Conservation (phyloP, 306 rosid species). For the Casuarina cunninghamiana region DNA sequence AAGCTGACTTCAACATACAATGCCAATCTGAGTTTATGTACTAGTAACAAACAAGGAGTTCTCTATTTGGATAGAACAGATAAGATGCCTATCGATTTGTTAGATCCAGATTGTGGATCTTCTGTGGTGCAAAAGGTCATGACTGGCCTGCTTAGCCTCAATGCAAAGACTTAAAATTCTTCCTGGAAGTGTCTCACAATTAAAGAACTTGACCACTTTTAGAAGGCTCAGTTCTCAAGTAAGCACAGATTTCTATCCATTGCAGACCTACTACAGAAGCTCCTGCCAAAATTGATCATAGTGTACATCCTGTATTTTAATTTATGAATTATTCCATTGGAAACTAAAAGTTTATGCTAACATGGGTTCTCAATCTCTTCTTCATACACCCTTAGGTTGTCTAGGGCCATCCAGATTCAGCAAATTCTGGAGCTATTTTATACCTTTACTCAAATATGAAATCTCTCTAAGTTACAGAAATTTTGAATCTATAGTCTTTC, state of each 20-base stretch:
- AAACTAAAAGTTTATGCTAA: not conserved
- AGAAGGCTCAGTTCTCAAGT: not conserved
- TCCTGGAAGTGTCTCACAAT: not conserved
- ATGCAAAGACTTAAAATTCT: not conserved
- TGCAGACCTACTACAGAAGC: not conserved
- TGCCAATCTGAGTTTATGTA: too few relatives aligned
- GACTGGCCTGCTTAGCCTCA: not conserved
- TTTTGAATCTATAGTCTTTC: not conserved
- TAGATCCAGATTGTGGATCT: not conserved
- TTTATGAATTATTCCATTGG: not conserved
- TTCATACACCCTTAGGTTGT: not conserved
- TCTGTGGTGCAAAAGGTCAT: not conserved
- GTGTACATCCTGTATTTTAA: not conserved
- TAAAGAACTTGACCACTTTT: not conserved
- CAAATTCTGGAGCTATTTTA: not conserved
- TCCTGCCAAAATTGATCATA: not conserved
- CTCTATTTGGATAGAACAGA: not conserved
- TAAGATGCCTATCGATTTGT: not conserved
- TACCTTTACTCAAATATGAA: not conserved
- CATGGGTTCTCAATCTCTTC: not conserved
- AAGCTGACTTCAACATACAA: too few relatives aligned
- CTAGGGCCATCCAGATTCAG: not conserved
- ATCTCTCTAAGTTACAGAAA: not conserved
- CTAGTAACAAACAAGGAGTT: not conserved
- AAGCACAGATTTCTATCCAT: not conserved